Evolutionary conservation across 108 stramenopile genomes (phyloP).

Genomic region (Nitzschia sp.): DNA sequence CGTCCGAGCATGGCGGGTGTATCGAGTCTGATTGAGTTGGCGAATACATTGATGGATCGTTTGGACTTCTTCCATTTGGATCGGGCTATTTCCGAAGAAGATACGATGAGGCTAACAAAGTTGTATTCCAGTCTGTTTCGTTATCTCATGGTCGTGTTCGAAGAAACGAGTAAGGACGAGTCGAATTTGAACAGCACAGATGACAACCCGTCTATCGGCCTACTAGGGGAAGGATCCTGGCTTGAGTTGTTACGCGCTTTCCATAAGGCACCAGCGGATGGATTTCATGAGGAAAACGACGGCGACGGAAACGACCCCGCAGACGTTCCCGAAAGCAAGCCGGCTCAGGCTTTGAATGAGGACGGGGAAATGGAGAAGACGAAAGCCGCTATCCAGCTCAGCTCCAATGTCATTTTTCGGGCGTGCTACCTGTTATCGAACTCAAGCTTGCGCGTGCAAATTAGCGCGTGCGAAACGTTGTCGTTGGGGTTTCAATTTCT

Average conservation of each 20-base stretch:
- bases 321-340: not conserved
- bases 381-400: slow-evolving; percentile 10
- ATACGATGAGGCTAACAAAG: not conserved
- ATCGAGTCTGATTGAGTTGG: slow-evolving; percentile 12
- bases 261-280: not conserved
- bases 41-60: slow-evolving; percentile 7
- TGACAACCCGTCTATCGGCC: too few species aligned
- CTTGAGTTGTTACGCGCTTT: slow-evolving; percentile 2
- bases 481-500: slow-evolving; percentile 27
- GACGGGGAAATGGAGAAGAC: not conserved
- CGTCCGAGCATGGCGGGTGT: not conserved
- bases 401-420: slow-evolving; percentile 14
- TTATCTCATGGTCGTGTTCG: slow-evolving; percentile 4
- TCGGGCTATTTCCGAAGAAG: not conserved
- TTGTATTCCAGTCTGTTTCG: slow-evolving; percentile 16
- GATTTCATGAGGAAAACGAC: not conserved
- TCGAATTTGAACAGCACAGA: too few species aligned
- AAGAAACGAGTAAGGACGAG: not conserved
- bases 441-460: slow-evolving; percentile 15
- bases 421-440: slow-evolving; percentile 30
- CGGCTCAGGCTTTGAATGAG: not conserved
- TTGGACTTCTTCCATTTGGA: slow-evolving; percentile 18
- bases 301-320: too few species aligned
- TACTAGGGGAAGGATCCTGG: slow-evolving; percentile 11
- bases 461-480: slow-evolving; percentile 25